A percentile compares a stretch with the other conserved stretches of the same genome.
Conservation (phyloP, 495 filamentous ascomycete genomes). For the Neurospora tetrasperma region DNA sequence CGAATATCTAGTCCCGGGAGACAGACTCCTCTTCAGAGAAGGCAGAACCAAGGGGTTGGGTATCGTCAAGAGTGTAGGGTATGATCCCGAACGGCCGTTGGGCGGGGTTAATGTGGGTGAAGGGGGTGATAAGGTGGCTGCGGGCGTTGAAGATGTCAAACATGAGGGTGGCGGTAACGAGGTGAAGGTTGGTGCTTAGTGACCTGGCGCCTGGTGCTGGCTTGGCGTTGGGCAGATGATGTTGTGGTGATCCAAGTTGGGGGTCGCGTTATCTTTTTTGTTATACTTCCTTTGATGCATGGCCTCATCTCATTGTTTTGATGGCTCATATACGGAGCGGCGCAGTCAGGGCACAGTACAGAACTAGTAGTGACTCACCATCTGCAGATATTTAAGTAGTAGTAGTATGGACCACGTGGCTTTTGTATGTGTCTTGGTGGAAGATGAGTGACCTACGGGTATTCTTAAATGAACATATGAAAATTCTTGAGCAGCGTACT, state of each 20-base stretch:
- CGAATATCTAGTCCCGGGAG: conserved; percentile 81
- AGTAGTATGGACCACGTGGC: neutral
- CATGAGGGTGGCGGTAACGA: neutral
- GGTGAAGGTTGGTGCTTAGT: conserved; percentile 3
- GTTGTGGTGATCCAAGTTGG: too few relatives aligned
- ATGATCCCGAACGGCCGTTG: conserved; percentile 50
- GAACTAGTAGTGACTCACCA: neutral
- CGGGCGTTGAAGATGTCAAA: conserved; percentile 8
- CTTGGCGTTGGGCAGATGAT: too few relatives aligned
- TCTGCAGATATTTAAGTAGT: neutral
- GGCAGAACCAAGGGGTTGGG: conserved; percentile 91
- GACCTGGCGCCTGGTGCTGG: neutral
- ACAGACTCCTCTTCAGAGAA: conserved; percentile 87
- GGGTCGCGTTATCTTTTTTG: too few relatives aligned
- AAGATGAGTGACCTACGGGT: neutral
- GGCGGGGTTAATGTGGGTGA: conserved; percentile 4
- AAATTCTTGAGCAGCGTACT: neutral
- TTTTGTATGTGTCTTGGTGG: neutral
- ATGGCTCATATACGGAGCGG: neutral
- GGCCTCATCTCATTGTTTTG: neutral
- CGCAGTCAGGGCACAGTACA: neutral
- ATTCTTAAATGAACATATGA: neutral
- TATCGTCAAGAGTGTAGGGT: conserved; percentile 86
- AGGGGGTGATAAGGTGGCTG: conserved; percentile 12
- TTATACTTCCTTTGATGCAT: neutral